Evolutionary conservation across 2,329 filamentous ascomycete genomes (phyloP), one percentile per base, ranked within the genome.

Genomic region (Coniosporium tulheliwenetii): DNA sequence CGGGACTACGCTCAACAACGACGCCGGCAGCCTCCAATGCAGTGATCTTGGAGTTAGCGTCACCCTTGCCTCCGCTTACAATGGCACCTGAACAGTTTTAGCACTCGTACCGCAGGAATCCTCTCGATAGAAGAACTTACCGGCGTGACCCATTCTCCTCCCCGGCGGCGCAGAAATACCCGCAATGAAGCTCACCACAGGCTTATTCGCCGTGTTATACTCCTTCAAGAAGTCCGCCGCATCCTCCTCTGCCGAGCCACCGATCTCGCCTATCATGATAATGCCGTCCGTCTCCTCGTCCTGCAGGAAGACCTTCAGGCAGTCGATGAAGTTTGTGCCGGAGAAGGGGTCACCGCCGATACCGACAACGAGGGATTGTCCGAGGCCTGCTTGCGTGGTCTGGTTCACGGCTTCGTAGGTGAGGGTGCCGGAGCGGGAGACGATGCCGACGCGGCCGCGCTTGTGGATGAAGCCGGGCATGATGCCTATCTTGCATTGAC

Each of bases 391-490:
- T 73, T 91, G 84, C 51, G 91, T 96, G 58, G 91, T 98, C 71
- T 98, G 91, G 77, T 96, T 96, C 68, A 98, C 91, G 60, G 91
- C 91, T 73, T 98, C 91, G 73, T 98, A 98, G 59, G 91, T 98
- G 49, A 98, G 79, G 52, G 91, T 98, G 58, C 91, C 91, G 59
- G 91, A 96, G 56, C 91, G 84, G 55, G 87, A 95, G 66, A 98
- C 91, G 64, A 98, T 96, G 60, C 91, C 91, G 61, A 98, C 87
- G 64, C 91, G 87, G 56, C 91, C 91, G 66, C 87, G 85, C 78
- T 96, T 96, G 79, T 98, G 91, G 71, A 98, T 96, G 75, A 96
- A 95, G 57, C 91, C 91, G 50, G 91, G 85, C 91, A 98, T 96
- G 71, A 98, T 98, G 61, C 91, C 91, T 60, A 98, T 96, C 74